Base-by-base conservation (phyloP, 2,329 filamentous ascomycete species). In the Neofusicoccum umdonicola region DNA sequence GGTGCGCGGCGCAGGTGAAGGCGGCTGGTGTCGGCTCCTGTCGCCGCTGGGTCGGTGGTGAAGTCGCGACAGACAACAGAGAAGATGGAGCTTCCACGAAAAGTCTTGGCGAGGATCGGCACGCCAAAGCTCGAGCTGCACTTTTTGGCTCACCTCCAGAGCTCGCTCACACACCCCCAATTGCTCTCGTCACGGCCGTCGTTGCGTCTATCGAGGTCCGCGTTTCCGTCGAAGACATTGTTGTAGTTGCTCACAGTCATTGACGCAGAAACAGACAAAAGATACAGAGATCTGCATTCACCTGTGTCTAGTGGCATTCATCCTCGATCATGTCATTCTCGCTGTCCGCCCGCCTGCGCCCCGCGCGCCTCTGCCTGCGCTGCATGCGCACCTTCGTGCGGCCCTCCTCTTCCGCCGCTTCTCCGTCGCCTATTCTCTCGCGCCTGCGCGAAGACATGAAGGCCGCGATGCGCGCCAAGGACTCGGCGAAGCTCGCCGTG, bases 401-500 rank as follows among this genome's bases (percentile, higher is more conserved):
- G 57, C 27, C 42, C 44, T 64, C 63, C 47, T 62, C 64, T 50
- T 67, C 67, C 41, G 63, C 66, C 6, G 66, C 71, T 47, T 19
- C 70, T 3, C 66, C 74, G 3, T 70, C 77, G 48, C 71, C 77
- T n/a, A 74, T 76, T 27, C 78, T 83, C 12, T 73, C 78, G 37
- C 80, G 80, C 66, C 72, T 83, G 57, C 75, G 81, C 37, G 68
- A 71, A 13, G 81, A 83, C 66, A 77, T 83, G 47, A 83, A 83
- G 67, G 76, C 70, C 4, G 80, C 81, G 37, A 79, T 83, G 76
- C 77, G 78, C 65, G 70, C 77, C n/a, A 82, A 82, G 71, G 79
- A 83, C 71, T 80, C 78, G 31, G 80, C 85, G 31, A 87, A 89
- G 2, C 85, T 93, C 31, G 80, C 84, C 44, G 90, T 91, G 42